Evolutionary conservation across 768 basidiomycete genomes (phyloP), one percentile per base, ranked within the genome.

Genomic region (Thelephora aurantiotincta): DNA sequence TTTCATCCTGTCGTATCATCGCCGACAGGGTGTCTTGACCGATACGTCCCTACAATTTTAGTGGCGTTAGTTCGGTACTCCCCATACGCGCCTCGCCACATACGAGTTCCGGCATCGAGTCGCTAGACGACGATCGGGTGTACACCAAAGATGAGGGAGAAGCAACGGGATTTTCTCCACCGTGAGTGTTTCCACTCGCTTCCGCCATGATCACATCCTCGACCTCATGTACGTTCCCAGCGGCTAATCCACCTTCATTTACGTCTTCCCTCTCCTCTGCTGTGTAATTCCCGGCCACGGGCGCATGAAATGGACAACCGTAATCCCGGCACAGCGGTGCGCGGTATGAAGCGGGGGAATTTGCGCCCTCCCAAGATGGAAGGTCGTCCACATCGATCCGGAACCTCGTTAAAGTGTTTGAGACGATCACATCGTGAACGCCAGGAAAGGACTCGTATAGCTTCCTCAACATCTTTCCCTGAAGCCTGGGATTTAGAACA

Each of bases 1-100:
- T 63, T 60, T 86, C 84, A 52, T 87, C 84, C 45, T 78, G 77
- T 35, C 77, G 72, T 55, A 87, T 85, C 78, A 84, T 83, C 14
- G 73, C 65, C 45, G 76, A 73, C 36, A 87, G 65, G 6, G 82
- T 75, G 55, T 87, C 83, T 53, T 86, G 82, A 14, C 80, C 73
- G 45, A 86, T 80, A 6, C 55, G 54, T n/a, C 82, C 83, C 82
- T 85, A 53, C 14, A 48, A 33, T 19, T 33, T 12, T 44, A n/a
- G 14, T 33, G 33, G 18, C 7, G 16, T 22, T 4, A n/a, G 7
- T 41, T 7, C 22, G 22, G 4, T 22, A 14, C 16, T 22, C 14
- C 22, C 38, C 44, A 23, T 16, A n/a, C 46, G 11, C 23, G 33
- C 44, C 2, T 18, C 42, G 18, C 48, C 46, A 41, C 48, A 45